Evolutionary conservation across 2,329 filamentous ascomycete genomes (phyloP).

Genomic region (Coleophoma eucalyptorum): DNA sequence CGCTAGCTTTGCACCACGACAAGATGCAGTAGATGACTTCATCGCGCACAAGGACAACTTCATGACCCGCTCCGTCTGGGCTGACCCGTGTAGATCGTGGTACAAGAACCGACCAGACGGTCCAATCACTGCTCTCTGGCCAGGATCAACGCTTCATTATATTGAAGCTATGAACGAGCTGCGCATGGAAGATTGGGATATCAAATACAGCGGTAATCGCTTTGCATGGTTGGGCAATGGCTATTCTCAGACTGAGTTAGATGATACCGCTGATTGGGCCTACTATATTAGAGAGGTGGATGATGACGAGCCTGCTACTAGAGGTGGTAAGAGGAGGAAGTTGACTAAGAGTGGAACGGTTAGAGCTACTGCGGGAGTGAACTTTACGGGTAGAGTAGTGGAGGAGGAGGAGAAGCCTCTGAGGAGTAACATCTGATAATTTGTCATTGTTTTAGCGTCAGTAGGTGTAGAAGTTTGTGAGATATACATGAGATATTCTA

Average conservation of each 20-base stretch:
- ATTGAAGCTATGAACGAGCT: slow-evolving; percentile 42
- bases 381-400: slow-evolving; percentile 13
- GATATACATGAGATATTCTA: background rate
- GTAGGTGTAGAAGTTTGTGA: background rate
- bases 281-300: slow-evolving; percentile 34
- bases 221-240: slow-evolving; percentile 38
- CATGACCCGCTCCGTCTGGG: slow-evolving; percentile 41
- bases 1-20: slow-evolving; percentile 37
- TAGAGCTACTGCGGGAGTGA: slow-evolving; percentile 9
- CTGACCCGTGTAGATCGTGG: slow-evolving; percentile 40
- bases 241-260: slow-evolving; percentile 35
- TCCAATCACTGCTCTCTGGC: slow-evolving; percentile 34
- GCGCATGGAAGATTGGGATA: slow-evolving; percentile 42
- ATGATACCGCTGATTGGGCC: slow-evolving; percentile 33
- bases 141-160: slow-evolving; percentile 43
- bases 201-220: slow-evolving; percentile 33
- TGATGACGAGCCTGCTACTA: slow-evolving; percentile 26
- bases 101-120: slow-evolving; percentile 30
- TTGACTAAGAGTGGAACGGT: slow-evolving; percentile 24
- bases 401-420: background rate
- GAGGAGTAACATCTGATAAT: background rate
- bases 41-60: slow-evolving; percentile 39
- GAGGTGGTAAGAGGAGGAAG: slow-evolving; percentile 18
- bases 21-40: slow-evolving; percentile 45
- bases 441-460: slow-evolving; percentile 1